These are phyloP conservation scores for Penstemon barbatus DNA, from an alignment of 257 asterid genomes.

Conservation along the genomic window DNA sequence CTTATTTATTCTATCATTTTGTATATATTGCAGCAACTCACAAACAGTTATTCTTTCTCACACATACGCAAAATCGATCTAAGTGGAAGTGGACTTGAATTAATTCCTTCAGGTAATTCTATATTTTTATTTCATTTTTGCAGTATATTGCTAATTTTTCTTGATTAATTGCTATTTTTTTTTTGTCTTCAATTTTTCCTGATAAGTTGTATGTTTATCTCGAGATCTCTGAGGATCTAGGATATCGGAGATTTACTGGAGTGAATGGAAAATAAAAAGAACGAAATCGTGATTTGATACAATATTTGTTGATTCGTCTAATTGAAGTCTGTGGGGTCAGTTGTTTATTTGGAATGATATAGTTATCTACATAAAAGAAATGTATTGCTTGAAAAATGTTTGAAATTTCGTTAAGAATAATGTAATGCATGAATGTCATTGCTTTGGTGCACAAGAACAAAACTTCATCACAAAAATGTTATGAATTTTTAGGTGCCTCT, in stretches of 20 bases:
- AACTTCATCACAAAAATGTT: background rate
- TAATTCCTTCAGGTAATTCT: conserved; percentile 29
- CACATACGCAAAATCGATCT: conserved; percentile 30
- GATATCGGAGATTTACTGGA: conserved; percentile 19
- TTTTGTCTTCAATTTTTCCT: background rate
- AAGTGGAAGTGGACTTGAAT: conserved; percentile 21
- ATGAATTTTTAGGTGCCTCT: background rate
- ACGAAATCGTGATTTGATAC: conserved; percentile 15
- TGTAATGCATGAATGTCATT: conserved; percentile 4
- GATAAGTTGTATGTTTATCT: conserved; percentile 10
- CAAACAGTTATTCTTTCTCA: conserved; percentile 20
- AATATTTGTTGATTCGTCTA: conserved; percentile 1
- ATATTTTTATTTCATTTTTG: background rate
- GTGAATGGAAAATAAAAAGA: conserved; percentile 14
- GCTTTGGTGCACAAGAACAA: background rate
- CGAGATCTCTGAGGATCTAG: conserved; percentile 37
- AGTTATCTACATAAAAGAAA: too few species aligned
- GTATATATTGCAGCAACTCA: background rate
- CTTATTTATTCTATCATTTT: background rate
- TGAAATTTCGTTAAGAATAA: conserved; percentile 20
- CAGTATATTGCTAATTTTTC: conserved; percentile 2
- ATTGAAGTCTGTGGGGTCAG: background rate
- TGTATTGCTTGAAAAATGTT: background rate
- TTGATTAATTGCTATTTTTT: background rate
- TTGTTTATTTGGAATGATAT: too few species aligned